phyloP scores from a whole-genome alignment of 2,329 filamentous ascomycete genomes.

The Colletotrichum sublineola region DNA sequence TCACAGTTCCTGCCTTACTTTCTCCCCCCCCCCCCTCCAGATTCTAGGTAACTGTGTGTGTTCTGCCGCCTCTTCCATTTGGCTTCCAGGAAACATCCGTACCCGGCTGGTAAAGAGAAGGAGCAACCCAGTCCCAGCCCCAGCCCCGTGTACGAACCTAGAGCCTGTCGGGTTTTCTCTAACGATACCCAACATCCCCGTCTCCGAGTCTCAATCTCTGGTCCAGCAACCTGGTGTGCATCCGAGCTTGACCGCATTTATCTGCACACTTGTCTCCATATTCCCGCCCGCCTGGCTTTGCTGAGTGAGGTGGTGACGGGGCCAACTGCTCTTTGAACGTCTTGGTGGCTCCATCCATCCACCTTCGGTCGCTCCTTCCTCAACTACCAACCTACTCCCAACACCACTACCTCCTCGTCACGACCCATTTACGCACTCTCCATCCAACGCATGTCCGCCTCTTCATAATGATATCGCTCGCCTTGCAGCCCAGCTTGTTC shows the following conservation, averaged over 20 bases:
- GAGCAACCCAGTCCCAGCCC: conserved; percentile 10
- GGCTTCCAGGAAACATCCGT: conserved; percentile 23
- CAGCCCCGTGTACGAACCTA: background rate
- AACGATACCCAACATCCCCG: background rate
- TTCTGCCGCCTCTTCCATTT: conserved; percentile 25
- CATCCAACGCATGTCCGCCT: conserved; percentile 35
- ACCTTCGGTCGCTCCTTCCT: conserved; percentile 27
- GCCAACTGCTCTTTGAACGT: conserved; percentile 27
- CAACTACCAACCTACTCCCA: conserved; percentile 2
- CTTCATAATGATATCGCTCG: conserved; percentile 40
- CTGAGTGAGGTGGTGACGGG: conserved; percentile 29
- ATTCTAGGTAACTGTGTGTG: background rate
- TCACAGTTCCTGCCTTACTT: conserved; percentile 6
- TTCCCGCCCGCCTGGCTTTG: conserved; percentile 29
- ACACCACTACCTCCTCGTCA: conserved; percentile 13
- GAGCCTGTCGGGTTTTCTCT: background rate
- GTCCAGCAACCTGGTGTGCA: conserved; percentile 4
- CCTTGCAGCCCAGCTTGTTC: conserved; percentile 37
- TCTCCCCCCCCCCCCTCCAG: too few species aligned
- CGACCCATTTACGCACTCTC: conserved; percentile 22
- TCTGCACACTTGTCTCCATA: conserved; percentile 19
- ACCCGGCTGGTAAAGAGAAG: conserved; percentile 12
- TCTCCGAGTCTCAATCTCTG: background rate
- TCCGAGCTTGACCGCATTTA: conserved; percentile 3
- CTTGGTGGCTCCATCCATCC: conserved; percentile 11